These are phyloP conservation scores for Pseudogymnoascus sp. DNA, from an alignment of 2,329 filamentous ascomycete genomes.

Conservation along the genomic window DNA sequence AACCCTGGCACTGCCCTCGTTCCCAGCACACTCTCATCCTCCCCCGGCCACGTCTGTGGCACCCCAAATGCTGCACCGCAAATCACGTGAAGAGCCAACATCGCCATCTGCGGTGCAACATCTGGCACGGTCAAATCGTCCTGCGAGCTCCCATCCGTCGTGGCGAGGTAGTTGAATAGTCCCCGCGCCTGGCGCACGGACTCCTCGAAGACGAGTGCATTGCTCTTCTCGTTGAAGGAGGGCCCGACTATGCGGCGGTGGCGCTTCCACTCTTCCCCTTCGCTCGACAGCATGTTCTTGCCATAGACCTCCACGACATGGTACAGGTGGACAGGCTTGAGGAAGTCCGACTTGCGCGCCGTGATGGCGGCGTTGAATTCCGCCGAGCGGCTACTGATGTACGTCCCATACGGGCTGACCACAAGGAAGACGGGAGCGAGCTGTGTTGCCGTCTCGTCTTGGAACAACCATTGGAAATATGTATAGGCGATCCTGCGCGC, in stretches of 20 bases:
- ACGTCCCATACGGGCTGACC: not conserved
- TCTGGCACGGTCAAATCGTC: conserved; percentile 30
- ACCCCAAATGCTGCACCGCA: conserved; percentile 43
- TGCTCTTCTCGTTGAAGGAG: conserved; percentile 38
- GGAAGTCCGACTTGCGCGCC: conserved; percentile 18
- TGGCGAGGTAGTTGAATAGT: conserved; percentile 34
- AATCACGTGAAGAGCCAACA: conserved; percentile 45
- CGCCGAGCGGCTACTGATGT: not conserved
- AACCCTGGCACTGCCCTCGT: conserved; percentile 9
- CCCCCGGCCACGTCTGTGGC: conserved; percentile 31
- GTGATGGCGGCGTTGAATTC: not conserved
- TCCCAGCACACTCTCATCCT: conserved; percentile 26
- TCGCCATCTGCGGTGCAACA: conserved; percentile 39
- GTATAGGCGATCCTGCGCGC: not conserved
- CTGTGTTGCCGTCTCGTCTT: not conserved
- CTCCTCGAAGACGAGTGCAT: conserved; percentile 35
- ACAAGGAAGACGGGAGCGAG: not conserved
- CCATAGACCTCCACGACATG: conserved; percentile 26
- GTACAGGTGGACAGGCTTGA: conserved; percentile 25
- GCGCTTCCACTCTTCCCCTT: conserved; percentile 26
- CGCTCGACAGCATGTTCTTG: conserved; percentile 24
- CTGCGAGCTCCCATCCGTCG: conserved; percentile 11
- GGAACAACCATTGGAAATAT: not conserved
- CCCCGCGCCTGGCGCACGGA: conserved; percentile 38
- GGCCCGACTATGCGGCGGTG: conserved; percentile 27